Evolutionary conservation across 208 protist genomes (phyloP).

Genomic region (Wallacemonas sp.): DNA sequence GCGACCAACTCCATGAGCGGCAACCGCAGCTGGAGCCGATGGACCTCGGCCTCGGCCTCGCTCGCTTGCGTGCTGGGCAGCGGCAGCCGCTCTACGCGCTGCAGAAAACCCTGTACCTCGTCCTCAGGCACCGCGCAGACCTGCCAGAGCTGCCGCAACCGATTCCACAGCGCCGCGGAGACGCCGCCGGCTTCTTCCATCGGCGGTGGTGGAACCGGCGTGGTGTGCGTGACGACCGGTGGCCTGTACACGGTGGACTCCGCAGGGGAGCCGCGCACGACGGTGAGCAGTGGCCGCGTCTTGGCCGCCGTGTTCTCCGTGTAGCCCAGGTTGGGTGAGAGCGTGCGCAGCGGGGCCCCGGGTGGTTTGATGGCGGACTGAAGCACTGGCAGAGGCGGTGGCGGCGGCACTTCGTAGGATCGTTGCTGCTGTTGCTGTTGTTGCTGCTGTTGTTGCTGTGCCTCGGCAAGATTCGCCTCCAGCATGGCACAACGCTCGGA

Average conservation of each 20-base stretch:
- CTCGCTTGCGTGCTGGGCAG: conserved; percentile 10
- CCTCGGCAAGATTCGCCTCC: conserved; percentile 14
- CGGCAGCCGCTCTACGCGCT: not conserved
- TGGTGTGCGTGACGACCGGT: not conserved
- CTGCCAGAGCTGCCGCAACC: conserved; percentile 56
- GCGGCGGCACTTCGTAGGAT: too few relatives aligned
- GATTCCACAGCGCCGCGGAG: conserved; percentile 11
- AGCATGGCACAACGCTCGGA: not conserved
- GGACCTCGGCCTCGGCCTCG: conserved; percentile 38
- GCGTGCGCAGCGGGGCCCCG: conserved; percentile 1
- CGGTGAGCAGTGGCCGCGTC: conserved; percentile 1
- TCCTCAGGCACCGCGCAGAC: conserved; percentile 53
- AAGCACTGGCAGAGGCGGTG: too few relatives aligned
- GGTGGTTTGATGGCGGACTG: too few relatives aligned
- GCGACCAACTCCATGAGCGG: conserved; percentile 76
- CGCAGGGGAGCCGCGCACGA: not conserved
- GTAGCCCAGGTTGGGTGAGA: not conserved
- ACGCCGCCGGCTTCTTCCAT: conserved; percentile 1
- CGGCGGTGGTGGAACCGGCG: conserved; percentile 8
- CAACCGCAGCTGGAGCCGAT: conserved; percentile 60
- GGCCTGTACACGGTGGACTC: not conserved
- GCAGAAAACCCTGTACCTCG: conserved; percentile 27
- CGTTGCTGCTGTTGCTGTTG: too few relatives aligned
- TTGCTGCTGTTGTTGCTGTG: not conserved
- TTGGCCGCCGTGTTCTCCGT: not conserved